Percentiles rank a stretch among this genome's conserved stretches.
These are phyloP conservation scores for Suhomyces wounanorum DNA, from an alignment of 1,139 yeast genomes.

Conservation along the genomic window DNA sequence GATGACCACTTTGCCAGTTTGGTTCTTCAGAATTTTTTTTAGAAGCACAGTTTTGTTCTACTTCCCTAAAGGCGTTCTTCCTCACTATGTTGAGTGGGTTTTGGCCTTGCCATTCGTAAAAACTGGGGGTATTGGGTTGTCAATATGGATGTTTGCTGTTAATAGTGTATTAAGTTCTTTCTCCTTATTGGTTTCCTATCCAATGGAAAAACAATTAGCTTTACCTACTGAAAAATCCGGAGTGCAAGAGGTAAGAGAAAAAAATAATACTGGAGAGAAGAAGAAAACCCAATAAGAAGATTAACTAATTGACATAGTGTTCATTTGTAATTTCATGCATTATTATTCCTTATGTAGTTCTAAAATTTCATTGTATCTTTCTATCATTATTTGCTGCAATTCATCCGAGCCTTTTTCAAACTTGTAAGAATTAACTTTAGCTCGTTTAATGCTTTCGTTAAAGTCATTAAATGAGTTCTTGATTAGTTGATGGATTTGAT, in stretches of 20 bases:
- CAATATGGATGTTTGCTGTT: constrained; percentile 50
- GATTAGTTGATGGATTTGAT: constrained; percentile 14
- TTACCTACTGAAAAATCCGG: not conserved
- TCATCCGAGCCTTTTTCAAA: constrained; percentile 21
- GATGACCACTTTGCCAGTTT: constrained; percentile 45
- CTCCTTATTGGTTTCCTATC: constrained; percentile 31
- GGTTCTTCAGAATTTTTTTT: constrained; percentile 56
- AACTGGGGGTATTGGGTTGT: constrained; percentile 54
- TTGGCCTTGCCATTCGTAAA: constrained; percentile 64
- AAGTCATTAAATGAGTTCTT: constrained; percentile 20
- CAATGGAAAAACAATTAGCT: constrained; percentile 25
- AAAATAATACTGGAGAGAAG: not conserved
- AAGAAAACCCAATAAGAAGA: not conserved
- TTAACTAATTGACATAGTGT: not conserved
- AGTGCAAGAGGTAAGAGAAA: not conserved
- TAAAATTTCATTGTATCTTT: constrained; percentile 23
- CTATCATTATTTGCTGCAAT: constrained; percentile 26
- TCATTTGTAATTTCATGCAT: not conserved
- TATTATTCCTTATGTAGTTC: constrained; percentile 2
- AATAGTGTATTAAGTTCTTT: constrained; percentile 35
- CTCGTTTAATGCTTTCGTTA: constrained; percentile 23
- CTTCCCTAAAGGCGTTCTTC: constrained; percentile 61
- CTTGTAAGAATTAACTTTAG: constrained; percentile 26
- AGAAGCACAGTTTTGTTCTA: constrained; percentile 61
- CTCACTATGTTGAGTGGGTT: constrained; percentile 55